phyloP scores from a whole-genome alignment of 2,329 filamentous ascomycete species.

The Phialocephala sp. region DNA sequence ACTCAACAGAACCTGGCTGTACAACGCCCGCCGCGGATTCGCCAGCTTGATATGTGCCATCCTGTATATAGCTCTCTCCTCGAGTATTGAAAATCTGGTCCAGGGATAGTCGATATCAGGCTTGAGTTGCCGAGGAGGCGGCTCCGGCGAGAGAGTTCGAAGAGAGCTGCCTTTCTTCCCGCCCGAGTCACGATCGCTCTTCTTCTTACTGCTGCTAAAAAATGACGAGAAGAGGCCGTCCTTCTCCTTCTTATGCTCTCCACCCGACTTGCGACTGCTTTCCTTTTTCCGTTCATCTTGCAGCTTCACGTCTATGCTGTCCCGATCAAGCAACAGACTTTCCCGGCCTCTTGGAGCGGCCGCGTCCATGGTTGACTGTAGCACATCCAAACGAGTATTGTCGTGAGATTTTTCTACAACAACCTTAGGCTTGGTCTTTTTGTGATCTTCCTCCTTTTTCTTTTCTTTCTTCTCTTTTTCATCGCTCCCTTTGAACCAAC shows the following conservation, averaged over 20 bases:
- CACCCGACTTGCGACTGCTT: constrained; percentile 71
- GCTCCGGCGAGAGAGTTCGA: constrained; percentile 80
- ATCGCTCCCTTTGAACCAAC: constrained; percentile 79
- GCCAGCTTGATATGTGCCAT: constrained; percentile 99
- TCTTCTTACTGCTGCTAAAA: constrained; percentile 90
- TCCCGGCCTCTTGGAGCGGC: constrained; percentile 70
- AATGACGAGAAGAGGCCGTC: constrained; percentile 93
- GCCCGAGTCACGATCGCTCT: constrained; percentile 74
- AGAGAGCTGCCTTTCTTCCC: constrained; percentile 76
- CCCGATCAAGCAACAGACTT: constrained; percentile 82
- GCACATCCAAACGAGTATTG: constrained; percentile 80
- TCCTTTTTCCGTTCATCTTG: constrained; percentile 86
- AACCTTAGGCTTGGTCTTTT: constrained; percentile 69
- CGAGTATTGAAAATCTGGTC: constrained; percentile 92
- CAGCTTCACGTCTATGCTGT: constrained; percentile 72
- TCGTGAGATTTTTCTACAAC: constrained; percentile 69
- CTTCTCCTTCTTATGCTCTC: constrained; percentile 86
- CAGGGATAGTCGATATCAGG: constrained; percentile 96
- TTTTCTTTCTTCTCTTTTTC: constrained; percentile 76
- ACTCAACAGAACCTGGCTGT: constrained; percentile 94
- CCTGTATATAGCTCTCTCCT: constrained; percentile 95
- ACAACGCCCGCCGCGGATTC: constrained; percentile 89
- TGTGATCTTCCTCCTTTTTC: constrained; percentile 64
- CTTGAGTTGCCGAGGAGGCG: constrained; percentile 72
- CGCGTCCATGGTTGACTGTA: constrained; percentile 86